Conservation (phyloP, 208 protist genomes). For the Trichomonas tenax region DNA sequence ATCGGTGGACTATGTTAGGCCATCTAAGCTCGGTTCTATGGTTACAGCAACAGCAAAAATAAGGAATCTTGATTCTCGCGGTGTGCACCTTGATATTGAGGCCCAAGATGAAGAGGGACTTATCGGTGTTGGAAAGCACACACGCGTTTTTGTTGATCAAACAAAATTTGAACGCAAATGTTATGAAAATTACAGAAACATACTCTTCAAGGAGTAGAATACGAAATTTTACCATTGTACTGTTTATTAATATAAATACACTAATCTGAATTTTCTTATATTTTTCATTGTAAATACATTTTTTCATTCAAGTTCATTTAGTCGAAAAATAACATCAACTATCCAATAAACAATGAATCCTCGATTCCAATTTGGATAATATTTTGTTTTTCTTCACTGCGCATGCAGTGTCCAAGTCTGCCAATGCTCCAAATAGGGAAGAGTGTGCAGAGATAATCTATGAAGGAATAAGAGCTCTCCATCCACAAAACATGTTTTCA, state of each 20-base stretch:
- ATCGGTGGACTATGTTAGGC: background rate
- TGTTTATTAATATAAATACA: too few relatives aligned
- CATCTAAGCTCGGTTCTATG: background rate
- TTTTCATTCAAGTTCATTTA: too few relatives aligned
- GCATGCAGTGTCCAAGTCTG: background rate
- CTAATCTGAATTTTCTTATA: too few relatives aligned
- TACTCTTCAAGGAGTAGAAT: background rate
- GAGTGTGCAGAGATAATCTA: background rate
- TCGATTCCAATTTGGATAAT: too few relatives aligned
- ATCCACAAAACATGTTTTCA: background rate
- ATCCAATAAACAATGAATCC: too few relatives aligned
- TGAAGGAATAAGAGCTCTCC: background rate
- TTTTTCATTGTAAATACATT: too few relatives aligned
- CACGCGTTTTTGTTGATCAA: background rate
- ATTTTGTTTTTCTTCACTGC: too few relatives aligned
- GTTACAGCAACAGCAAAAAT: background rate
- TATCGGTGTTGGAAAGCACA: background rate
- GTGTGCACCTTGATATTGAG: background rate
- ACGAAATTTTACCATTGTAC: too few relatives aligned
- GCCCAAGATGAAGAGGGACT: background rate
- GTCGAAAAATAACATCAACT: too few relatives aligned
- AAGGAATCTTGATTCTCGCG: background rate
- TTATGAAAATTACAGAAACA: background rate
- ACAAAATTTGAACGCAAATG: background rate
- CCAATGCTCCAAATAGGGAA: background rate